These are phyloP conservation scores for Pilobolus umbonatus DNA, from an alignment of 192 early-diverging fungal genomes.

Conservation along the genomic window DNA sequence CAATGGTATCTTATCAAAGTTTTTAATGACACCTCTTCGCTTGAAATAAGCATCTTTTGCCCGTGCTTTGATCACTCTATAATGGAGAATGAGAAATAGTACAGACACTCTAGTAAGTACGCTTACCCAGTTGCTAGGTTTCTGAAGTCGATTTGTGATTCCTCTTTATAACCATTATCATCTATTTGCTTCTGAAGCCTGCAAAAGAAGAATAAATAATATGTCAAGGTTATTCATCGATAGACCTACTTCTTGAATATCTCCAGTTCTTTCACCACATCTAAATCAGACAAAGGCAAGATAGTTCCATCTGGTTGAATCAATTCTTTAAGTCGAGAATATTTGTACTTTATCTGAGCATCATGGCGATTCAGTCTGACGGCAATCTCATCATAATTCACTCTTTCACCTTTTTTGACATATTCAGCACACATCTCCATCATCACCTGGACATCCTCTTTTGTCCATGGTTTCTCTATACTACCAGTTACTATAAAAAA, in stretches of 20 bases:
- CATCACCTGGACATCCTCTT: neutral
- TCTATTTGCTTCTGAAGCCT: neutral
- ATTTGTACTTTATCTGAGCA: neutral
- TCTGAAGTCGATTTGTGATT: constrained; percentile 5
- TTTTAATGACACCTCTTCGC: too few relatives aligned
- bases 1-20: too few relatives aligned
- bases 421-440: neutral
- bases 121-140: neutral
- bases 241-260: neutral
- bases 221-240: neutral
- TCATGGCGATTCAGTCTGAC: neutral
- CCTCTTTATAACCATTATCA: neutral
- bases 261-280: neutral
- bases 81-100: too few relatives aligned
- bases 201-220: neutral
- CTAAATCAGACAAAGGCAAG: neutral
- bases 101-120: too few relatives aligned
- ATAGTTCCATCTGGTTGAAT: neutral
- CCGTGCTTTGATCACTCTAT: too few relatives aligned
- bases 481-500: too few relatives aligned
- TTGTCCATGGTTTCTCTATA: neutral
- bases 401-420: neutral
- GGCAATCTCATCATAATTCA: neutral
- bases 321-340: neutral
- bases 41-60: too few relatives aligned